These are phyloP conservation scores for Rhizopus delemar DNA, from an alignment of 371 early-diverging fungal genomes.

Conservation along the genomic window DNA sequence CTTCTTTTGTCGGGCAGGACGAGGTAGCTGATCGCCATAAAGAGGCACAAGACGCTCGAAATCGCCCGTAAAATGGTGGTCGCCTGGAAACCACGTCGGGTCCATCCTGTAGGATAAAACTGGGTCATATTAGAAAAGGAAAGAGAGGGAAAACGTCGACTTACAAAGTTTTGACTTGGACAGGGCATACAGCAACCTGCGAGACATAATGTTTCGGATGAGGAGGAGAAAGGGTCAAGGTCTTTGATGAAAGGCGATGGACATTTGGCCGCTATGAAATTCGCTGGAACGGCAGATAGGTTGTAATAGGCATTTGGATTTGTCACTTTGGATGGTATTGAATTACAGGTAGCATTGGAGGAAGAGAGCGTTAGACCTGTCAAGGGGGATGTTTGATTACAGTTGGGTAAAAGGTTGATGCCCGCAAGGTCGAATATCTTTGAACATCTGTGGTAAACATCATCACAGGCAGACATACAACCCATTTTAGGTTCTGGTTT, in stretches of 20 bases:
- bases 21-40: constrained; percentile 60
- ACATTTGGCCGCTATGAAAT: constrained; percentile 34
- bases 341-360: constrained; percentile 43
- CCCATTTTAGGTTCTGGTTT: constrained; percentile 34
- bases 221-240: constrained; percentile 12
- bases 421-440: constrained; percentile 40
- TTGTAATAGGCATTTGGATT: constrained; percentile 22
- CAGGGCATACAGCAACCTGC: constrained; percentile 49
- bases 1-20: constrained; percentile 62
- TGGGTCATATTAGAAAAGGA: constrained; percentile 8
- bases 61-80: constrained; percentile 55
- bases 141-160: not conserved
- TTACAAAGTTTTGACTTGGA: constrained; percentile 42
- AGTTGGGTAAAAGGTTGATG: constrained; percentile 47
- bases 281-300: constrained; percentile 30
- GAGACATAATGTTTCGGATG: constrained; percentile 26
- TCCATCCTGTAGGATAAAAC: constrained; percentile 52
- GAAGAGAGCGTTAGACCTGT: constrained; percentile 39
- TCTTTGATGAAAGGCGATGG: constrained; percentile 46
- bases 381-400: constrained; percentile 31
- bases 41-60: constrained; percentile 51
- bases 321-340: constrained; percentile 26
- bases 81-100: constrained; percentile 47
- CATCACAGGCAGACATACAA: constrained; percentile 54
- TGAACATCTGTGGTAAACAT: constrained; percentile 33